Base-by-base conservation (phyloP, 73 alveolate species). In the Paramecium sexaurelia region DNA sequence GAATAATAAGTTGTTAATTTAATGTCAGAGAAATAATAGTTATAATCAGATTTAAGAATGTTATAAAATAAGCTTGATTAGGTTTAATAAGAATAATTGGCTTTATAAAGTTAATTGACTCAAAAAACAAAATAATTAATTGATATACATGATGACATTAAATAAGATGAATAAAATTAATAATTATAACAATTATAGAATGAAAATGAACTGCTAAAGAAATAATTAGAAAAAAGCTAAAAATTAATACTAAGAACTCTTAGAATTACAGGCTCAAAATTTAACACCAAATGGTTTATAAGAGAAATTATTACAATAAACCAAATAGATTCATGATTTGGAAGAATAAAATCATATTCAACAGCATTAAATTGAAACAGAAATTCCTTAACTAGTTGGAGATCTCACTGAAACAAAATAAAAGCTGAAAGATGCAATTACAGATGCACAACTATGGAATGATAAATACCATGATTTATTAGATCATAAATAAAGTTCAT, bases 361-460 rank as follows among this genome's bases (percentile, higher is more conserved):
- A 61, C 17, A 61, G 26, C 83, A 61, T 32, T 11, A 61, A 61
- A 61, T 61, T 5, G 83, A 61, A 19, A 73, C 55, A 5, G 87
- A 73, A 27, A 36, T 73, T n/a, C 87, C 87, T 33, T 73, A 73
- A 73, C 17, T 73, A 33, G 55, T 27, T 3, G 55, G 66, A 36
- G 33, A 39, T 33, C 8, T 20, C 3, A n/a, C 36, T 7, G 57
- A 73, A 32, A 20, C 43, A n/a, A 73, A 33, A 73, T 36, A 73
- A 39, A 39, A 35, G 4, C 22, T 71, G 17, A 71, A 33, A 22
- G 55, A 71, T 36, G 36, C 55, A 0, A 71, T 33, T 8, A 71
- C 57, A 17, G 87, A 71, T 36, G 57, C 87, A n/a, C 10, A 71
- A 27, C 19, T 71, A 71, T 71, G 87, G 87, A 33, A 71, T 39